Evolutionary conservation across 1,139 yeast species (phyloP), one percentile per base, ranked within the genome.

Genomic region (Blastobotrys indianensis): DNA sequence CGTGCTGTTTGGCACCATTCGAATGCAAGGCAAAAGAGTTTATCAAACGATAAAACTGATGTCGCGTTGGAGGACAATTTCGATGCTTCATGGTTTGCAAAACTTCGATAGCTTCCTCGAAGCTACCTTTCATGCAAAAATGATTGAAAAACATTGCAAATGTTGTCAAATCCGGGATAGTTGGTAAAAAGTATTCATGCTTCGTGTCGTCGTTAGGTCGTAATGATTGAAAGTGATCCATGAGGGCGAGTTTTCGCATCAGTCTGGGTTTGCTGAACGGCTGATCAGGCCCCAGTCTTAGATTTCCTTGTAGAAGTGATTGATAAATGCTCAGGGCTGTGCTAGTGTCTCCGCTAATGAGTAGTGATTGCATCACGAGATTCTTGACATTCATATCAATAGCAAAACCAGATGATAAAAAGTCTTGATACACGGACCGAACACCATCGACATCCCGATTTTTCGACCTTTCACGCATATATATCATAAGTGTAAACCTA

Each of bases 401-500:
- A 4, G 48, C 39, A 38, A 40, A 46, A 2, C 55, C 54, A 4
- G 46, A 32, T 1, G 40, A 15, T 11, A 41, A 32, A 38, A 53
- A 31, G 11, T 51, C 50, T 23, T 44, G 45, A 32, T 44, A 54
- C 2, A 52, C n/a, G 17, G 45, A 45, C 28, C 42, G 44, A 15
- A 52, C 54, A 9, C 49, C 51, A 8, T 50, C 48, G 3, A 44
- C 16, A 30, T 54, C 51, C 13, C 46, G 37, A 11, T 45, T 33
- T 12, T 42, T 39, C 9, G 54, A 52, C 37, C 51, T 51, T 34
- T 53, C 45, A 23, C 50, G 37, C 39, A 57, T 44, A 32, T 51
- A 46, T 11, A 54, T 45, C 40, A 54, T 44, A 42, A 50, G 42
- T 1, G 61, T 56, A 35, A 48, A 42, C 12, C 61, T 41, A 40